A percentile compares a stretch with the other conserved stretches of the same genome.
phyloP scores from a whole-genome alignment of 2,329 filamentous ascomycete species.

The Delphinella strobiligena region DNA sequence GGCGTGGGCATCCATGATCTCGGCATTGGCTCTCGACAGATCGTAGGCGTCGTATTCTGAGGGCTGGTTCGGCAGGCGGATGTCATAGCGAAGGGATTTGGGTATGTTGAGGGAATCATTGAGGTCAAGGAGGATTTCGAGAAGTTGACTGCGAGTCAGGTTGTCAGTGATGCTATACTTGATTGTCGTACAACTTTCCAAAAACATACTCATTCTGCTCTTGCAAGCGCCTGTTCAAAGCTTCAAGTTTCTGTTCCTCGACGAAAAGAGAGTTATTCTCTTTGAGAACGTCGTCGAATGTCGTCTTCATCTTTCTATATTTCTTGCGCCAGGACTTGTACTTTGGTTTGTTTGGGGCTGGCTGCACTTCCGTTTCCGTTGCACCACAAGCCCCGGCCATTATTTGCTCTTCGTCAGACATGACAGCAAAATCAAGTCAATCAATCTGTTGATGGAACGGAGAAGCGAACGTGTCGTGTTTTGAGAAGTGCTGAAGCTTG shows the following conservation, averaged over 20 bases:
- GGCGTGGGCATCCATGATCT: constrained; percentile 21
- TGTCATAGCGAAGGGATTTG: constrained; percentile 59
- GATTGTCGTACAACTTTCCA: background rate
- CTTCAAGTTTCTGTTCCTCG: constrained; percentile 67
- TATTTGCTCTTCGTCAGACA: constrained; percentile 10
- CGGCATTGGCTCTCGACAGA: constrained; percentile 18
- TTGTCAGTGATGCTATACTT: constrained; percentile 2
- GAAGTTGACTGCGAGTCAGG: constrained; percentile 54
- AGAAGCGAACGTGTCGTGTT: too few species aligned
- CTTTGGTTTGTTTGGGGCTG: constrained; percentile 15
- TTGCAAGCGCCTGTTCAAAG: constrained; percentile 70
- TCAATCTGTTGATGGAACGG: too few species aligned
- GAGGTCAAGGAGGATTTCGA: constrained; percentile 80
- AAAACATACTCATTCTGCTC: constrained; percentile 78
- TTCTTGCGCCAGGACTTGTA: constrained; percentile 53
- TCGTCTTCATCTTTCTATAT: constrained; percentile 79
- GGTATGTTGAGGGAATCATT: constrained; percentile 75
- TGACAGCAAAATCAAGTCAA: too few species aligned
- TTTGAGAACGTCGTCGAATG: constrained; percentile 66
- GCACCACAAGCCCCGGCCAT: constrained; percentile 3
- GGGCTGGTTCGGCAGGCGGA: constrained; percentile 39
- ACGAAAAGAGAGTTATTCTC: constrained; percentile 73
- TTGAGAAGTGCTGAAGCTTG: too few species aligned
- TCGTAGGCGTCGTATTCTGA: constrained; percentile 19
- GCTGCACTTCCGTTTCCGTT: constrained; percentile 1